A percentile compares a stretch with the other conserved stretches of the same genome.
Evolutionary conservation across 2,329 filamentous ascomycete genomes (phyloP).

Genomic region (Aspergillus chevalieri): DNA sequence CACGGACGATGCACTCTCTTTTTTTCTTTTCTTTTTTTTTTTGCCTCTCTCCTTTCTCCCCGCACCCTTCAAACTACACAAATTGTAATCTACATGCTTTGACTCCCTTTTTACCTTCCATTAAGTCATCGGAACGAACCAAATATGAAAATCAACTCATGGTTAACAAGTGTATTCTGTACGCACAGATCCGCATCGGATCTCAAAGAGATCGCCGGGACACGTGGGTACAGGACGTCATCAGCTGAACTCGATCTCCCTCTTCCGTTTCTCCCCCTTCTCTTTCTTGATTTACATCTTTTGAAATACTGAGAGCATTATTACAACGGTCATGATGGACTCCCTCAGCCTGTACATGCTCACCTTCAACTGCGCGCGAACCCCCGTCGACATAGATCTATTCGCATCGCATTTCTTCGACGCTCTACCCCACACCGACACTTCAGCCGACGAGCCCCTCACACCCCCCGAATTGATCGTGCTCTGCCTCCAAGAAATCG

Average conservation of each 20-base stretch:
- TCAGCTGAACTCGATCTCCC: not conserved
- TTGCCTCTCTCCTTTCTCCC: conserved; percentile 8
- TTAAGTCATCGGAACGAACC: too few relatives aligned
- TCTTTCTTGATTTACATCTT: not conserved
- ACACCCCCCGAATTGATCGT: conserved; percentile 63
- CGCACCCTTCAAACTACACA: too few relatives aligned
- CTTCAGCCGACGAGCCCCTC: conserved; percentile 37
- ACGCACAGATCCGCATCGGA: too few relatives aligned
- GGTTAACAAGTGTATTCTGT: too few relatives aligned
- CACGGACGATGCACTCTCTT: conserved; percentile 38
- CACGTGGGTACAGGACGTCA: conserved; percentile 1
- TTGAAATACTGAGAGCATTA: too few relatives aligned
- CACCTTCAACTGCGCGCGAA: conserved; percentile 84
- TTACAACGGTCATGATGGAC: conserved; percentile 27
- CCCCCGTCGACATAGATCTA: conserved; percentile 59
- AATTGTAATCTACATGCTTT: too few relatives aligned
- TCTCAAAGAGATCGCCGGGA: not conserved
- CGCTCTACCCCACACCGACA: conserved; percentile 45
- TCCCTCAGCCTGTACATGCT: conserved; percentile 68
- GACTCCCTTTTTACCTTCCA: too few relatives aligned
- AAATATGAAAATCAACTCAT: not conserved
- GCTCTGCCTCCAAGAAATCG: conserved; percentile 76
- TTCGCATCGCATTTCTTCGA: conserved; percentile 67
- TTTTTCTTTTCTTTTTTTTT: conserved; percentile 16
- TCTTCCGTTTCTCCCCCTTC: not conserved